phyloP scores from a whole-genome alignment of 2,329 filamentous ascomycete species.

The Fusarium sp. region DNA sequence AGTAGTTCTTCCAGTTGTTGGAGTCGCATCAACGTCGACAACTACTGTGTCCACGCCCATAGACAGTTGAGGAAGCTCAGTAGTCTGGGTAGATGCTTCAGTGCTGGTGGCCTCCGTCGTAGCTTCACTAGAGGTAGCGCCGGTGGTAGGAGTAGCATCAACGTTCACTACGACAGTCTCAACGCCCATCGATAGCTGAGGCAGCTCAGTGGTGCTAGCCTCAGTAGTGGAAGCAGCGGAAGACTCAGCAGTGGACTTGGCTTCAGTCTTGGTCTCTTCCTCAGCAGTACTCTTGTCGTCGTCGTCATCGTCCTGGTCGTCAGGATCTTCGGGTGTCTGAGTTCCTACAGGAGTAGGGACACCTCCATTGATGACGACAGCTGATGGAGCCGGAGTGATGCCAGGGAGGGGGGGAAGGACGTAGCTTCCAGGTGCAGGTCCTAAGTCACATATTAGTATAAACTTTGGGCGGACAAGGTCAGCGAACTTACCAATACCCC shows the following conservation, averaged over 20 bases:
- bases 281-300: background rate
- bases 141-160: background rate
- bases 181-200: background rate
- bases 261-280: background rate
- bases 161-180: background rate
- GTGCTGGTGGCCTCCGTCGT: background rate
- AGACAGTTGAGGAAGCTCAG: background rate
- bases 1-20: background rate
- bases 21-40: background rate
- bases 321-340: background rate
- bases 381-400: background rate
- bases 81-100: background rate
- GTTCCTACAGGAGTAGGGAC: background rate
- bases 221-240: background rate
- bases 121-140: background rate
- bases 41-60: background rate
- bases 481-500: background rate
- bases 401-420: background rate
- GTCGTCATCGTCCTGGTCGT: background rate
- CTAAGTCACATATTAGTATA: background rate
- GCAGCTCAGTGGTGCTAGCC: background rate
- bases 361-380: background rate
- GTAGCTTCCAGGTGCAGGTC: background rate
- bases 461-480: fast-evolving
- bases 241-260: background rate